Evolutionary conservation across 352 stramenopile genomes (phyloP).

Genomic region (Pythium monospermum): DNA sequence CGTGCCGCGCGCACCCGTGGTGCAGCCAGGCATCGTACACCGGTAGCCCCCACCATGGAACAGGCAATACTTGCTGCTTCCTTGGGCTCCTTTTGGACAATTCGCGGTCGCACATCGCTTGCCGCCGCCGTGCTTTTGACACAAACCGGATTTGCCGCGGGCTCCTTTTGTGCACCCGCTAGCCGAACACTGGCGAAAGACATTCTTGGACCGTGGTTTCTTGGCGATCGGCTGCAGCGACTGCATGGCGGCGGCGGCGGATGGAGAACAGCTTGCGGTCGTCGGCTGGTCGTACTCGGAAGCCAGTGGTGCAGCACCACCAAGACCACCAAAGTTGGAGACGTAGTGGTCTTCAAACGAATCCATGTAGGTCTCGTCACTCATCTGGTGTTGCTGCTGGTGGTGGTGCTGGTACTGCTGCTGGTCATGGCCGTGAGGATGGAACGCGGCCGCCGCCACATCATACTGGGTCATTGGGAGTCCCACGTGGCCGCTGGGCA

Average conservation of each 20-base stretch:
- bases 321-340: neutral
- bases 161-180: conserved; percentile 71
- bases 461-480: conserved; percentile 10
- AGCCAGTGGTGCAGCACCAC: neutral
- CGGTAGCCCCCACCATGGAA: conserved; percentile 85
- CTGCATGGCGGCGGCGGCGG: neutral
- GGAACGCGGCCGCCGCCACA: conserved; percentile 1
- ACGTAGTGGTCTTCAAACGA: conserved; percentile 5
- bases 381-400: conserved; percentile 3
- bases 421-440: neutral
- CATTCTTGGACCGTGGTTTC: conserved; percentile 67
- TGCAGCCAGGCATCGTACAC: conserved; percentile 68
- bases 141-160: conserved; percentile 76
- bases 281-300: neutral
- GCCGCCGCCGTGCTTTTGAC: conserved; percentile 81
- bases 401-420: too few relatives aligned
- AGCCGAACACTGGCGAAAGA: conserved; percentile 56
- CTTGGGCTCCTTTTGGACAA: conserved; percentile 81
- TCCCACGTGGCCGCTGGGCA: neutral
- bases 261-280: neutral
- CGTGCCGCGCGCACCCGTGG: conserved; percentile 65
- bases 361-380: conserved; percentile 2
- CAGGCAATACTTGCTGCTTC: conserved; percentile 66
- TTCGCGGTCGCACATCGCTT: conserved; percentile 57
- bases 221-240: conserved; percentile 38